Percentiles rank a stretch among this genome's conserved stretches.
These are phyloP conservation scores for Leccinum boreale DNA, from an alignment of 768 basidiomycete species.

Conservation along the genomic window DNA sequence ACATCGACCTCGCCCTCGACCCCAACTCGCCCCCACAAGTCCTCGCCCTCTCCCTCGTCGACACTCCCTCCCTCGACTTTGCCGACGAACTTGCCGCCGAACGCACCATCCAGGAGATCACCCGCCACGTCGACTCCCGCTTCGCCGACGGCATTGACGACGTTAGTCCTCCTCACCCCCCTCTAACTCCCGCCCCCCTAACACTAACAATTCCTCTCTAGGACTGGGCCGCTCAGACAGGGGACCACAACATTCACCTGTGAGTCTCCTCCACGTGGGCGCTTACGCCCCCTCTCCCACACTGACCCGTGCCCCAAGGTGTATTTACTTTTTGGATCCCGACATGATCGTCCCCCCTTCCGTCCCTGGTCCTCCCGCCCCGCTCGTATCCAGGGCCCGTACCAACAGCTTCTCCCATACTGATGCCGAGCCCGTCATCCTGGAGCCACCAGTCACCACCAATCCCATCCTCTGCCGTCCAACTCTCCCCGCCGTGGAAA, in stretches of 20 bases:
- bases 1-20: constrained; percentile 61
- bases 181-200: constrained; percentile 14
- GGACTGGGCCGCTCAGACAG: constrained; percentile 69
- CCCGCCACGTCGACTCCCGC: constrained; percentile 68
- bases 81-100: constrained; percentile 63
- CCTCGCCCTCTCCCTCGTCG: constrained; percentile 68
- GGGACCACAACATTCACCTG: constrained; percentile 82
- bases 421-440: constrained; percentile 72
- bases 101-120: constrained; percentile 60
- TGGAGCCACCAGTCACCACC: constrained; percentile 74
- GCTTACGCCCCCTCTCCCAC: constrained; percentile 14
- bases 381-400: constrained; percentile 64
- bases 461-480: constrained; percentile 67
- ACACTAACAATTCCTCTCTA: constrained; percentile 28
- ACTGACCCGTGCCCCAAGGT: constrained; percentile 43
- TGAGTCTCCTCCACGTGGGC: constrained; percentile 42
- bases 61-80: constrained; percentile 81
- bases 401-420: constrained; percentile 69
- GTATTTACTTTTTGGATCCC: constrained; percentile 86
- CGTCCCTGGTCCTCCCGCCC: constrained; percentile 62
- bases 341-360: constrained; percentile 73
- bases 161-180: constrained; percentile 47
- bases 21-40: constrained; percentile 42
- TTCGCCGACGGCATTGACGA: constrained; percentile 74
- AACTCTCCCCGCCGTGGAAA: constrained; percentile 66